Conservation (phyloP, 805 yeast species). For the Diddensiella santjacobensis region DNA sequence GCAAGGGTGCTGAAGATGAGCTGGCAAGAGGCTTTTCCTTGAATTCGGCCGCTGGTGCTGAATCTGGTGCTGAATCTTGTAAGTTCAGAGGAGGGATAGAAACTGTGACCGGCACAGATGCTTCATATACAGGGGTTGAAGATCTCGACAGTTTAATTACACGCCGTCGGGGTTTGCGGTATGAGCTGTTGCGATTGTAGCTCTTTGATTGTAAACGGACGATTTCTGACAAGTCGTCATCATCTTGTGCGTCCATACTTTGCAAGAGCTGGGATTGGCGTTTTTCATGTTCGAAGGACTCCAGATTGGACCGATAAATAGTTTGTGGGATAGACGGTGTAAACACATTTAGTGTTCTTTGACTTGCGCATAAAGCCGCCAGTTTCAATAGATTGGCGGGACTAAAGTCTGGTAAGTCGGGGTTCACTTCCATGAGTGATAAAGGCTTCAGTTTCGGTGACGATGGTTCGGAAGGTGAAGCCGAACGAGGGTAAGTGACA, state of each 20-base stretch:
- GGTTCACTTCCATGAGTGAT: slow-evolving; percentile 49
- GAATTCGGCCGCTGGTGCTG: not conserved
- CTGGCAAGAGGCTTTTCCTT: not conserved
- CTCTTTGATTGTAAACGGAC: slow-evolving; percentile 15
- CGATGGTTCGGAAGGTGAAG: slow-evolving; percentile 13
- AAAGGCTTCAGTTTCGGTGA: slow-evolving; percentile 36
- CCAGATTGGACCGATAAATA: slow-evolving; percentile 52
- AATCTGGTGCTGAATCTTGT: not conserved
- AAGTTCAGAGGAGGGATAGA: not conserved
- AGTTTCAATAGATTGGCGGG: slow-evolving; percentile 66
- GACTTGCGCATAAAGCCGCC: slow-evolving; percentile 62
- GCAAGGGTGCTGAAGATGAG: not conserved
- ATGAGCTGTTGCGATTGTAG: slow-evolving; percentile 3
- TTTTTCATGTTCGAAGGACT: slow-evolving; percentile 26
- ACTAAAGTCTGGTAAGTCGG: slow-evolving; percentile 57
- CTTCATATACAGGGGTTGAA: slow-evolving; percentile 1
- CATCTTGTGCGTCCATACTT: slow-evolving; percentile 8
- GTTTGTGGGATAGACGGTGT: slow-evolving; percentile 56
- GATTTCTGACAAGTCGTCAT: slow-evolving; percentile 18
- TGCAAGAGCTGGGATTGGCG: slow-evolving; percentile 27
- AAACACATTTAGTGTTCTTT: slow-evolving; percentile 75
- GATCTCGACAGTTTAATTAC: slow-evolving; percentile 24
- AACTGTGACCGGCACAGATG: not conserved
- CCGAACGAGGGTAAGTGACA: not conserved
- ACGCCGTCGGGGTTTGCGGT: slow-evolving; percentile 28